These are phyloP conservation scores for Arthrinium puccinioides DNA, from an alignment of 2,329 filamentous ascomycete species.

Conservation along the genomic window DNA sequence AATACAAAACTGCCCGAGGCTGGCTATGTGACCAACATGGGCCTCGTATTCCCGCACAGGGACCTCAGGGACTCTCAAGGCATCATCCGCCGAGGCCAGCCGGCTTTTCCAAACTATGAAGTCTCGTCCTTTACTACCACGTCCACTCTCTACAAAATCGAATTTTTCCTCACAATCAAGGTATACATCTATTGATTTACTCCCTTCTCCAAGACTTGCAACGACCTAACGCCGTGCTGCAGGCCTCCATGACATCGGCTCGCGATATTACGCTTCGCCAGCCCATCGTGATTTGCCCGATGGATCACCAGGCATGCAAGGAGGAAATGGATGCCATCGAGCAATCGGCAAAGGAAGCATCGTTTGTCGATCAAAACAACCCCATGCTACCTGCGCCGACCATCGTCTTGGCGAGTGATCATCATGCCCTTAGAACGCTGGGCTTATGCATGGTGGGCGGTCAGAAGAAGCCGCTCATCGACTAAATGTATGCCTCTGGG, in stretches of 20 bases:
- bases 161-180: constrained; percentile 93
- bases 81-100: constrained; percentile 75
- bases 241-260: constrained; percentile 85
- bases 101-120: constrained; percentile 82
- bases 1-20: constrained; percentile 81
- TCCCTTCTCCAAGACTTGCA: too few relatives aligned
- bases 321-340: constrained; percentile 99
- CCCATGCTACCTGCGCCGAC: constrained; percentile 84
- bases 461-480: constrained; percentile 59
- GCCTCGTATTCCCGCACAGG: constrained; percentile 82
- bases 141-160: constrained; percentile 93
- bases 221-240: constrained; percentile 3
- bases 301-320: constrained; percentile 92
- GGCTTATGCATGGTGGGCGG: constrained; percentile 57
- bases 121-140: constrained; percentile 90
- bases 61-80: constrained; percentile 83
- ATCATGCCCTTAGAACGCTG: constrained; percentile 51
- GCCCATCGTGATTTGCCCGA: constrained; percentile 90
- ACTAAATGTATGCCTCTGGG: constrained; percentile 30
- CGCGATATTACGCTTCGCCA: constrained; percentile 84
- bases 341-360: constrained; percentile 88
- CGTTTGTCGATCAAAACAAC: constrained; percentile 79
- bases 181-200: constrained; percentile 47
- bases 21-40: constrained; percentile 88
- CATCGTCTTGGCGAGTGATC: constrained; percentile 75